These are phyloP conservation scores for Rhodotorula sp. DNA, from an alignment of 1,284 basidiomycete species.

Conservation along the genomic window DNA sequence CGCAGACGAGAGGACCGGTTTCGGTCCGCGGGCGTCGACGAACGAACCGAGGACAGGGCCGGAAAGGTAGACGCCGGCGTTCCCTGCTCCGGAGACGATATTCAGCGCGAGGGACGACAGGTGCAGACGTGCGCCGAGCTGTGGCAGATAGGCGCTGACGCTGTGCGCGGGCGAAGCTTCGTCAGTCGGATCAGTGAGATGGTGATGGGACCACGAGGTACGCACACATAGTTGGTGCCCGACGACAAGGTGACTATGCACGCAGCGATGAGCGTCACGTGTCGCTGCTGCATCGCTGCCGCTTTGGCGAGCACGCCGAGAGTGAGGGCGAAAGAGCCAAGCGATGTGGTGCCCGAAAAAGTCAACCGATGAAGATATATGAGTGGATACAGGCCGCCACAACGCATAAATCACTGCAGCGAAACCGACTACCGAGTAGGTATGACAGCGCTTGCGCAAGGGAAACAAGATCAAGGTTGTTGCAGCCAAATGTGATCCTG, in stretches of 20 bases:
- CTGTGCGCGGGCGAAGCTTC: not conserved
- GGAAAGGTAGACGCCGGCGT: conserved; percentile 43
- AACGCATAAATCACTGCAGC: not conserved
- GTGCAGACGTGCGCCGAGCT: conserved; percentile 47
- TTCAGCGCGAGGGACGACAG: conserved; percentile 49
- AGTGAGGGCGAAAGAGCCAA: not conserved
- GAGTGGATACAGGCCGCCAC: too few species aligned
- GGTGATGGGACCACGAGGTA: not conserved
- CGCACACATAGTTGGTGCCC: conserved; percentile 48
- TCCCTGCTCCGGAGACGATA: conserved; percentile 50
- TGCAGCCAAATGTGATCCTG: not conserved
- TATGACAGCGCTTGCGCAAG: not conserved
- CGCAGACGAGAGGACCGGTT: conserved; percentile 24
- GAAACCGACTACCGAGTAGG: not conserved
- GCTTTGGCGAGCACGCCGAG: not conserved
- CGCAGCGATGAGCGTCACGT: conserved; percentile 45
- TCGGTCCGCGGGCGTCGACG: conserved; percentile 39
- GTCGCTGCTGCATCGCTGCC: conserved; percentile 5
- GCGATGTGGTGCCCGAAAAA: not conserved
- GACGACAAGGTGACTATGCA: conserved; percentile 46
- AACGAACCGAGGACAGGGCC: conserved; percentile 37
- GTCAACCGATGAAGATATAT: too few species aligned
- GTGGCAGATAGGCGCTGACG: conserved; percentile 46
- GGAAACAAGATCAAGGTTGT: not conserved
- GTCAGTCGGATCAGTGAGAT: not conserved